Evolutionary conservation across 345 rosid genomes (phyloP), one percentile per base, ranked within the genome.

Genomic region (Rubroshorea leprosula): DNA sequence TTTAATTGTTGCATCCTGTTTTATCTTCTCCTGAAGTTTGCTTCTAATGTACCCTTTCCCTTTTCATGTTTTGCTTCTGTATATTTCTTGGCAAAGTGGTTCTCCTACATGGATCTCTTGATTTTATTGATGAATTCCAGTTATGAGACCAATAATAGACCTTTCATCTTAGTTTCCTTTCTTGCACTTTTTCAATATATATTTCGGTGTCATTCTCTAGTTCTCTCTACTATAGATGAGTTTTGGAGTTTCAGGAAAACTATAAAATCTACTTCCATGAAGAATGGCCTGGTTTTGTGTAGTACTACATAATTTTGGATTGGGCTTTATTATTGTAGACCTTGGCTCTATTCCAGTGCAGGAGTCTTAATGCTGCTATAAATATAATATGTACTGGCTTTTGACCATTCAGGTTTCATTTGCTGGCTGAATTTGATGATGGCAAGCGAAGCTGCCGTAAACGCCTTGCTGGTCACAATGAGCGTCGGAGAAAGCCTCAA

Each of bases 401-500:
- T 72, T 57, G 61, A 62, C 54, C 41, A 72, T 65, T 31, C 80
- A 91, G 96, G 95, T 91, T 91, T 69, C 98, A 88, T 68, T 75
- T 80, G 75, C 85, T 91, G 74, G 74, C 68, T 72, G 96, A 91
- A 72, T 91, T 91, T 60, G 98, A 91, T 74, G 88, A 77, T 20
- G 86, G 76, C 57, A 91, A 86, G 73, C 76, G 92, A 27, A 91
- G 98, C 71, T 91, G 96, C 69, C 86, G 98, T 17, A 82, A 84
- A 73, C 78, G 95, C 43, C 88, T 91, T 14, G 96, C 90, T 17
- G 88, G 90, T 43, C 98, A 91, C 49, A 91, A 91, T 35, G 83
- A 86, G 55, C 89, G 98, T n/a, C 66, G 96, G 17, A 74, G 98
- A 73, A 91, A 88, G 76, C 92, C 96, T 62, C 95, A 79, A 56